phyloP scores from a whole-genome alignment of 2,329 filamentous ascomycete species.

The Epichloe brachyelytri region DNA sequence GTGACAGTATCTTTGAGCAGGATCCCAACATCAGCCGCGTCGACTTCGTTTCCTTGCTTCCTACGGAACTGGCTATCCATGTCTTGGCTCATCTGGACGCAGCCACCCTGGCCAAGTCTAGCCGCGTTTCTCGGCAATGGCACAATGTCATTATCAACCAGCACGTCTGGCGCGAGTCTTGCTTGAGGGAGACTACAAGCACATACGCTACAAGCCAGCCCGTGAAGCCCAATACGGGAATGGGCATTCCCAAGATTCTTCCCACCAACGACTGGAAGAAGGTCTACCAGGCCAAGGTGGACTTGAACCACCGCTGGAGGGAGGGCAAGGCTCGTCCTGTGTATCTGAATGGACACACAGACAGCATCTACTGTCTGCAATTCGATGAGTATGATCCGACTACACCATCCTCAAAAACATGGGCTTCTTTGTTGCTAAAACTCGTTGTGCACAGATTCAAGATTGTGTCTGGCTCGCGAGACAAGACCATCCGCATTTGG shows the following conservation, averaged over 20 bases:
- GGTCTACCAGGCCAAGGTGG: constrained; percentile 65
- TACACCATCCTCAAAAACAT: too few relatives aligned
- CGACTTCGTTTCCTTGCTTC: constrained; percentile 45
- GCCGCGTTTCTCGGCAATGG: constrained; percentile 40
- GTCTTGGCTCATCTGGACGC: constrained; percentile 45
- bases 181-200: constrained; percentile 45
- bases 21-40: constrained; percentile 35
- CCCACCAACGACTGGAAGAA: constrained; percentile 71
- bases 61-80: constrained; percentile 45
- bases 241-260: constrained; percentile 40
- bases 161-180: constrained; percentile 52
- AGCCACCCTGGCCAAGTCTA: constrained; percentile 33
- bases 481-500: constrained; percentile 93
- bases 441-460: constrained; percentile 49
- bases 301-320: constrained; percentile 70
- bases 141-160: constrained; percentile 32
- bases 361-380: constrained; percentile 95
- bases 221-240: constrained; percentile 38
- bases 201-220: constrained; percentile 46
- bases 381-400: constrained; percentile 69
- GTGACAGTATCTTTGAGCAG: constrained; percentile 16
- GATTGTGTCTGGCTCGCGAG: constrained; percentile 91
- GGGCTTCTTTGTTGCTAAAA: background rate
- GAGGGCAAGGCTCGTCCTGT: constrained; percentile 65
- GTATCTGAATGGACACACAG: constrained; percentile 84